Conservation (phyloP, 1,139 yeast genomes). For the Sugiyamaella castrensis region DNA sequence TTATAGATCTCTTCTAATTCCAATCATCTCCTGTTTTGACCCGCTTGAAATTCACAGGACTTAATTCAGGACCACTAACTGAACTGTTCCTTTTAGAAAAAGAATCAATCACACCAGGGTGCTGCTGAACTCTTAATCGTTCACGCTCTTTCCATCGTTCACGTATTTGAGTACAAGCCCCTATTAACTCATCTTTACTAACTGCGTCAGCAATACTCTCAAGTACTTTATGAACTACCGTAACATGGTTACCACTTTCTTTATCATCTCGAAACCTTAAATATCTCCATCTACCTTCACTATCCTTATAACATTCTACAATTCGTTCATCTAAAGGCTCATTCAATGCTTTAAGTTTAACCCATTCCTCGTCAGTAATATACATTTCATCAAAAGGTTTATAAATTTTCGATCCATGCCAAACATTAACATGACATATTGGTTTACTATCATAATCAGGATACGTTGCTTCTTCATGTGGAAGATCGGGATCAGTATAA, state of each 20-base stretch:
- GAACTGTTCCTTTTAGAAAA: conserved; percentile 4
- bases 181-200: conserved; percentile 66
- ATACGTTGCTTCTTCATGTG: conserved; percentile 55
- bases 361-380: conserved; percentile 78
- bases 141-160: conserved; percentile 50
- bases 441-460: conserved; percentile 83
- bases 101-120: conserved; percentile 83
- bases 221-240: conserved; percentile 77
- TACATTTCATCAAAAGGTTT: conserved; percentile 63
- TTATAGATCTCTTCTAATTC: neutral
- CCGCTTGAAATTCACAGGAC: neutral
- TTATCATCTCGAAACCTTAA: conserved; percentile 92
- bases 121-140: conserved; percentile 50
- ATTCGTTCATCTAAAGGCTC: conserved; percentile 91
- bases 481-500: conserved; percentile 66
- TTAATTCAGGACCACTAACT: conserved; percentile 5
- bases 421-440: conserved; percentile 57
- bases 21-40: conserved; percentile 7
- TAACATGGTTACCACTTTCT: conserved; percentile 75
- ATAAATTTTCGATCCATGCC: conserved; percentile 70
- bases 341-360: conserved; percentile 57
- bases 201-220: conserved; percentile 87
- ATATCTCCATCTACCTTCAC: conserved; percentile 72
- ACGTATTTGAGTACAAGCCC: conserved; percentile 46
- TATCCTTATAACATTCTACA: conserved; percentile 72